Base-by-base conservation (phyloP, 2,329 filamentous ascomycete species). In the Pseudogymnoascus pannorum region DNA sequence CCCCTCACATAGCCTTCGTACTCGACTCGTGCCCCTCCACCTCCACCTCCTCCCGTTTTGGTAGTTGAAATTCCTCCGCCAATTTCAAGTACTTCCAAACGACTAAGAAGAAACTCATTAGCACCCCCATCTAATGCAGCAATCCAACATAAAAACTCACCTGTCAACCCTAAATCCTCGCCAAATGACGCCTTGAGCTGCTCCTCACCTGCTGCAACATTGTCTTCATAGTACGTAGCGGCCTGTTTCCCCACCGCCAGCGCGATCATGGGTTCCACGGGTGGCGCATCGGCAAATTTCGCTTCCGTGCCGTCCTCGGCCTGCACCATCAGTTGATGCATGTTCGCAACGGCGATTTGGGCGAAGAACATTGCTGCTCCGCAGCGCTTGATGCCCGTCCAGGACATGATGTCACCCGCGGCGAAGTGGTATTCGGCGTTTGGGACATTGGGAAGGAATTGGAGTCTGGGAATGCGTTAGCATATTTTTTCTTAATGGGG, bases 301-400 rank as follows among this genome's bases (percentile, higher is more conserved):
- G 83, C 78, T 36, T 71, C 68, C 0, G 73, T 72, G 44, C 77
- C 68, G 0, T 74, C 71, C 59, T 77, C 67, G 35, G 73, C 71
- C 60, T 75, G 69, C 48, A 83, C 71, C 70, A 89, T 84, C 22
- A 78, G 75, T 73, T 87, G 82, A 74, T 89, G 81, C 60, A 88
- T 81, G 70, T 92, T 92, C 60, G 80, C 74, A 5, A 84, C 88
- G 2, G 82, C 82, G 64, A 81, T 78, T 68, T 86, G 82, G 36
- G 88, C 89, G 78, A 87, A 85, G 69, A 88, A 83, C 81, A 92
- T 89, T 33, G 89, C 89, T 14, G 79, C 83, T 22, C 89, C 89
- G 68, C 87, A 90, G 48, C 89, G 86, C 77, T 91, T 92, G 75
- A 93, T 91, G 44, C 88, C 89, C 0, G 86, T 82, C 89, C 89